Percentiles rank a stretch among this genome's conserved stretches.
These are phyloP conservation scores for Fusarium siculi DNA, from an alignment of 2,329 filamentous ascomycete species.

Conservation along the genomic window DNA sequence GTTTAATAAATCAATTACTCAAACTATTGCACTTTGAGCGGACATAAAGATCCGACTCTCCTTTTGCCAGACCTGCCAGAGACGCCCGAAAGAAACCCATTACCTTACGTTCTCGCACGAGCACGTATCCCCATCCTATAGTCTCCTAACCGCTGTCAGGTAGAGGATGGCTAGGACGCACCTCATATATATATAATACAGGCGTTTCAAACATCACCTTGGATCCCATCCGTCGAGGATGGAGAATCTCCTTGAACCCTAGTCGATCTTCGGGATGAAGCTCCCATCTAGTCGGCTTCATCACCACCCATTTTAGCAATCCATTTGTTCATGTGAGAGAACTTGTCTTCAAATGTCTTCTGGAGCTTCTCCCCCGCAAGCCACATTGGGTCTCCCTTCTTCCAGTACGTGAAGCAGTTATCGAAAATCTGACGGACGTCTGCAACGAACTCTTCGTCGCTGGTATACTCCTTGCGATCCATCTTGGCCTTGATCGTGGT, in stretches of 20 bases:
- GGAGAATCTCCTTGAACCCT: neutral
- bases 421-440: slow-evolving; percentile 72
- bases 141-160: slow-evolving; percentile 1
- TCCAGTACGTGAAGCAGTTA: slow-evolving; percentile 74
- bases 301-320: slow-evolving; percentile 62
- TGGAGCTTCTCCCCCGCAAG: slow-evolving; percentile 66
- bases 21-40: neutral
- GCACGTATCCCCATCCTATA: neutral
- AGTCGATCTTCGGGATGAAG: neutral
- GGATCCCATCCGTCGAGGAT: neutral
- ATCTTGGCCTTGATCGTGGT: slow-evolving; percentile 70
- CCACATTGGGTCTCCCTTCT: slow-evolving; percentile 64
- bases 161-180: neutral
- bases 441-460: slow-evolving; percentile 63
- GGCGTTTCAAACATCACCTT: neutral
- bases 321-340: slow-evolving; percentile 68
- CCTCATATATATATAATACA: slow-evolving; percentile 4
- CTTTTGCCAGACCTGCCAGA: slow-evolving; percentile 5
- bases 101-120: neutral
- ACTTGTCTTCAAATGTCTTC: slow-evolving; percentile 69
- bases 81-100: slow-evolving; percentile 12
- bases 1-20: neutral
- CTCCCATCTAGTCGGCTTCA: slow-evolving; percentile 44
- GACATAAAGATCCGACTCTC: neutral
- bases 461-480: slow-evolving; percentile 62